Conservation (phyloP, 352 stramenopile species). For the Blastocystis sp. region DNA sequence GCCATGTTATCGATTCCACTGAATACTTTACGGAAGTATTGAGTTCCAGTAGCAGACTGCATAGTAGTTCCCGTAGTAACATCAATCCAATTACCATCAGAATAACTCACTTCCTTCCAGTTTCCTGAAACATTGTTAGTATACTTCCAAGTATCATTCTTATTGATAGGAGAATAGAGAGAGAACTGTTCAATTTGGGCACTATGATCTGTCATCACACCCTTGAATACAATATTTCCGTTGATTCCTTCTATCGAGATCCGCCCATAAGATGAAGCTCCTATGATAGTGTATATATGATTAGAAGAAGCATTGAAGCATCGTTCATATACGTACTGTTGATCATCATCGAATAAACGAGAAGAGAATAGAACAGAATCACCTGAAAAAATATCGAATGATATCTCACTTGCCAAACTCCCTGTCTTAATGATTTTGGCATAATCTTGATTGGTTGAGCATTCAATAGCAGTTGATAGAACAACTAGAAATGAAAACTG, state of each 20-base stretch:
- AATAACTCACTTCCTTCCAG: background rate
- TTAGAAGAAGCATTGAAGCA: too few relatives aligned
- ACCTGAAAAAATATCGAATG: too few relatives aligned
- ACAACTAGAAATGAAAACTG: background rate
- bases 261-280: background rate
- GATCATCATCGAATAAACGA: too few relatives aligned
- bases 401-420: too few relatives aligned
- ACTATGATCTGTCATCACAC: background rate
- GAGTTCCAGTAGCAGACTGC: background rate
- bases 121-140: background rate
- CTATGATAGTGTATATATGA: too few relatives aligned
- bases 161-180: slow-evolving; percentile 2
- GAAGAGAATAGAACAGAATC: too few relatives aligned
- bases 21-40: slow-evolving; percentile 27
- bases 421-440: slow-evolving; percentile 12
- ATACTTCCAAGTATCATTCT: background rate
- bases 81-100: background rate
- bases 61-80: background rate
- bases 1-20: background rate
- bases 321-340: too few relatives aligned
- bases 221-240: slow-evolving; percentile 26
- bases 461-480: background rate
- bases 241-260: background rate
- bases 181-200: background rate
- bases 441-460: slow-evolving; percentile 12